Conservation (phyloP, 257 asterid genomes). For the Schizonepeta tenuifolia region DNA sequence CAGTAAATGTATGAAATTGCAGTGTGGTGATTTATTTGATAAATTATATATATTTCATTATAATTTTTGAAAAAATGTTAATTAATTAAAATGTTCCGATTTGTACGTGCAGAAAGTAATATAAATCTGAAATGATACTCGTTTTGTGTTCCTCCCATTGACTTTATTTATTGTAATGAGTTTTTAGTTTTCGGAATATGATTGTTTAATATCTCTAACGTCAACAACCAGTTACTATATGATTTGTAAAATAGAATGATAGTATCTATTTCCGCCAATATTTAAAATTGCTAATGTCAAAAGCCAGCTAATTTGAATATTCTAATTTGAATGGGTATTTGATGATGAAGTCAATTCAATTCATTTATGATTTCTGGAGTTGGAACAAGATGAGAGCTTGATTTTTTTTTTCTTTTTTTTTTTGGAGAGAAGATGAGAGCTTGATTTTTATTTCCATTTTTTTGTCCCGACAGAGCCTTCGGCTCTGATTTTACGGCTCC, state of each 20-base stretch:
- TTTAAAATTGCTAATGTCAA: conserved; percentile 25
- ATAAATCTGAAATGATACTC: background rate
- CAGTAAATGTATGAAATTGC: no score
- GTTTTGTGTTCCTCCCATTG: conserved; percentile 2
- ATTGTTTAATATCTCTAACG: background rate
- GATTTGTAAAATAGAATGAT: background rate
- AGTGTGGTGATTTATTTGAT: background rate
- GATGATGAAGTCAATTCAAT: background rate
- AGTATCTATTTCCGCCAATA: background rate
- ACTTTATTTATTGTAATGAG: background rate
- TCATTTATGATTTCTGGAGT: background rate
- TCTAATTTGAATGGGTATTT: background rate
- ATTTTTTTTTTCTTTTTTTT: no score
- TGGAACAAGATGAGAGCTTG: no score
- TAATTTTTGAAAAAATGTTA: no score
- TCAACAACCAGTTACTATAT: conserved; percentile 29
- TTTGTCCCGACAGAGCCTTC: no score
- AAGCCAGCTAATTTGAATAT: background rate
- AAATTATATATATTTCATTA: no score
- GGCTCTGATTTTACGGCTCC: no score
- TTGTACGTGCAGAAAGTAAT: conserved; percentile 3
- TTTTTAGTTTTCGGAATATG: background rate
- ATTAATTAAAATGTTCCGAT: background rate
- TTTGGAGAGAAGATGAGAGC: no score
- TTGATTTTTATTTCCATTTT: no score